Evolutionary conservation across 2,329 filamentous ascomycete species (phyloP).

Genomic region (Paecilomyces niveus): DNA sequence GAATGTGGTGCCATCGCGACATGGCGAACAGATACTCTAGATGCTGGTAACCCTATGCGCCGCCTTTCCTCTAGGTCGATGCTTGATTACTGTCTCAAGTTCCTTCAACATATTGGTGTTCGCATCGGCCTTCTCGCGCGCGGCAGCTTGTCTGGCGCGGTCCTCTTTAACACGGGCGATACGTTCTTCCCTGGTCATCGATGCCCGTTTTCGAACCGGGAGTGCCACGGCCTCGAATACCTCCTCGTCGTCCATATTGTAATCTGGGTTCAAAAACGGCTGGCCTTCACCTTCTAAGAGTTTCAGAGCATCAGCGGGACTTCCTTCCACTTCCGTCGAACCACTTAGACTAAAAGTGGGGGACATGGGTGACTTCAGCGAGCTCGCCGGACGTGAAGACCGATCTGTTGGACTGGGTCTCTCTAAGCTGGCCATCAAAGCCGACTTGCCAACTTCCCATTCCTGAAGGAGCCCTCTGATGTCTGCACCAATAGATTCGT

Average conservation of each 20-base stretch:
- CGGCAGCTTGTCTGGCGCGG: conserved; percentile 62
- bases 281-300: conserved; percentile 66
- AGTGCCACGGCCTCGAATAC: conserved; percentile 88
- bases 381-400: conserved; percentile 45
- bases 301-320: conserved; percentile 63
- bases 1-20: neutral
- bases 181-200: conserved; percentile 75
- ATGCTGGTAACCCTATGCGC: conserved; percentile 39
- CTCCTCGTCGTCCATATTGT: conserved; percentile 54
- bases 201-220: conserved; percentile 60
- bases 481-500: conserved; percentile 88
- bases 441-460: conserved; percentile 83
- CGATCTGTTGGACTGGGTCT: conserved; percentile 62
- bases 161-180: conserved; percentile 85
- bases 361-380: conserved; percentile 34
- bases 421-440: conserved; percentile 73
- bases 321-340: conserved; percentile 46
- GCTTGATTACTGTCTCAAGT: conserved; percentile 78
- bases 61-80: conserved; percentile 38
- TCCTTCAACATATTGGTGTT: conserved; percentile 88
- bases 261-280: conserved; percentile 18
- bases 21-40: conserved; percentile 13
- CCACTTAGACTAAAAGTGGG: conserved; percentile 41
- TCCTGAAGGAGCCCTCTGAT: conserved; percentile 71
- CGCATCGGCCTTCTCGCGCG: conserved; percentile 69